phyloP scores from a whole-genome alignment of 2,329 filamentous ascomycete species.

The Didymella glomerata region DNA sequence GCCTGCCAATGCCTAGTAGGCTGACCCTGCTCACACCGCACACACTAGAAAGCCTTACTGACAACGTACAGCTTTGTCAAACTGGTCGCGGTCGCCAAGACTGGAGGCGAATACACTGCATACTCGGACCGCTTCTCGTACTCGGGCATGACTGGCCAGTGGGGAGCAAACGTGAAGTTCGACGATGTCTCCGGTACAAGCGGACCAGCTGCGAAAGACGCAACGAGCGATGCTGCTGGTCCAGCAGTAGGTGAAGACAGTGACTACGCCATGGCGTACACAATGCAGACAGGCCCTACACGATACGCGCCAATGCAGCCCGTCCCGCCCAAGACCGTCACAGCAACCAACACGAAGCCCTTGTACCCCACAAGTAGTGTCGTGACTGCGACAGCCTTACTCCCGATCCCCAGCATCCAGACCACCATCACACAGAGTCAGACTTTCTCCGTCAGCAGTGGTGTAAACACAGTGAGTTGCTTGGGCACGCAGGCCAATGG shows the following conservation, averaged over 20 bases:
- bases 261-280: conserved; percentile 60
- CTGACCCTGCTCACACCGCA: not conserved
- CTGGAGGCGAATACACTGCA: conserved; percentile 65
- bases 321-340: conserved; percentile 67
- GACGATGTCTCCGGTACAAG: conserved; percentile 36
- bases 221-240: conserved; percentile 32
- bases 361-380: conserved; percentile 65
- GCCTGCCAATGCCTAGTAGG: conserved; percentile 66
- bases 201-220: conserved; percentile 41
- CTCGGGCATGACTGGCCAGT: conserved; percentile 68
- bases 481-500: not conserved
- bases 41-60: conserved; percentile 10
- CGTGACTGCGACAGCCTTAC: conserved; percentile 60
- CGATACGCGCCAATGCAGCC: conserved; percentile 70
- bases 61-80: conserved; percentile 42
- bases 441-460: conserved; percentile 61
- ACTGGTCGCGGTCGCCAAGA: conserved; percentile 64
- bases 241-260: conserved; percentile 38
- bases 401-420: conserved; percentile 56
- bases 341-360: conserved; percentile 59
- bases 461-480: conserved; percentile 66
- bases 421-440: conserved; percentile 62
- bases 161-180: conserved; percentile 55
- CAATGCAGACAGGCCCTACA: conserved; percentile 64
- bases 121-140: conserved; percentile 72